phyloP scores from a whole-genome alignment of 352 stramenopile genomes.

The Saprolegnia parasitica region DNA sequence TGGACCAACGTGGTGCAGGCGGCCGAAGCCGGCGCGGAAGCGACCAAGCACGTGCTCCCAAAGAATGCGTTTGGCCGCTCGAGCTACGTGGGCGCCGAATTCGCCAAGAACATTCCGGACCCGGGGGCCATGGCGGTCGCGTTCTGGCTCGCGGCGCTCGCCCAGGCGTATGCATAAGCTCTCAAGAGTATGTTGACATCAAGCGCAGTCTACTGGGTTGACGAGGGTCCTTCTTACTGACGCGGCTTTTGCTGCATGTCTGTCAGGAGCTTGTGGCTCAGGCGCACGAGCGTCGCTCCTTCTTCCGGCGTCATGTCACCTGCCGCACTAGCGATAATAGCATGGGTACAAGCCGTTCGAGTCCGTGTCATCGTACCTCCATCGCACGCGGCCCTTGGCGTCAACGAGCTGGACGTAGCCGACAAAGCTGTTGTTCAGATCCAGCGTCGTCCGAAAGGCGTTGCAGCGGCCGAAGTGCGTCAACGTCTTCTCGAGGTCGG shows the following conservation, averaged over 20 bases:
- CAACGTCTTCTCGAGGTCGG: slow-evolving; percentile 49
- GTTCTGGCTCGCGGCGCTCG: slow-evolving; percentile 46
- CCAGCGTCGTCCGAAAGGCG: slow-evolving; percentile 71
- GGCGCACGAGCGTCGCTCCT: slow-evolving; percentile 14
- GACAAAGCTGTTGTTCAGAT: slow-evolving; percentile 85
- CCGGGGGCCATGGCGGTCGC: slow-evolving; percentile 91
- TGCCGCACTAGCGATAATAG: slow-evolving; percentile 4
- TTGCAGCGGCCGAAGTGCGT: slow-evolving; percentile 74
- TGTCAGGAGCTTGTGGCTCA: slow-evolving; percentile 24
- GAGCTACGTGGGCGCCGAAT: slow-evolving; percentile 88
- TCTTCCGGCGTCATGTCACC: slow-evolving; percentile 28
- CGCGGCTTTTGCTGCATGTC: slow-evolving; percentile 27
- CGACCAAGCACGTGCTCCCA: slow-evolving; percentile 85
- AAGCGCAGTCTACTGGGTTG: too few species aligned
- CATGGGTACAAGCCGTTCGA: too few species aligned
- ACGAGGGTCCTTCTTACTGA: background rate
- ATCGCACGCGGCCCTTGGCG: slow-evolving; percentile 72
- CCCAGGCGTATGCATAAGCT: background rate
- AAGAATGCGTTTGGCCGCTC: slow-evolving; percentile 62
- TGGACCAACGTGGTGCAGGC: slow-evolving; percentile 51
- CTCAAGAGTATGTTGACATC: too few species aligned
- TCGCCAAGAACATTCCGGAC: slow-evolving; percentile 86
- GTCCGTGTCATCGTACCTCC: too few species aligned
- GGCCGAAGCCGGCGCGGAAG: slow-evolving; percentile 84
- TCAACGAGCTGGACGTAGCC: slow-evolving; percentile 79